Evolutionary conservation across 345 rosid genomes (phyloP), one percentile per base, ranked within the genome.

Genomic region (Rhodomyrtus tomentosa): DNA sequence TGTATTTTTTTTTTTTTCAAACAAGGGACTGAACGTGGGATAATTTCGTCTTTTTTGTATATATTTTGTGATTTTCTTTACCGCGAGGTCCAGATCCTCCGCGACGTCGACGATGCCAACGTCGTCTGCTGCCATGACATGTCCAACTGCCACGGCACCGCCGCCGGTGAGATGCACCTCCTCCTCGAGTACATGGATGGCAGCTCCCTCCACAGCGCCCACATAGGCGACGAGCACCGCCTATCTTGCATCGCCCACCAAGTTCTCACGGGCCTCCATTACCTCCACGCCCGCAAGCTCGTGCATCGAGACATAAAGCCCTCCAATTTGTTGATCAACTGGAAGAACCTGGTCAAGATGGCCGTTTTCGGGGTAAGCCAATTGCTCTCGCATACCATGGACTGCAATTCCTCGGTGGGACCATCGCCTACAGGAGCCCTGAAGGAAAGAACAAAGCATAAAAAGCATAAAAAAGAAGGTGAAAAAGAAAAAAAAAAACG

Each of bases 361-460:
- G 98, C 99, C 2, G 99, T 95, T 83, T 95, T 96, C 40, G 99
- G 99, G 50, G 98, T 97, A 54, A 90, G 96, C 55, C 83, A 99
- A 80, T 88, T 93, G 84, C 87, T 95, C 36, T 90, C 93, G 0
- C 98, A 95, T 87, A 95, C 98, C 6, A 95, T 95, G 96, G 99
- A 95, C 88, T 94, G 98, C 76, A 93, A 95, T 56, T 95, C 99
- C 7, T 91, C 98, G 0, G 99, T 95, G 0, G 98, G 98, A 95
- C 98, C 42, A 95, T 95, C 13, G 98, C 99, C 0, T 97, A 97
- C 82, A 97, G 95, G 99, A 94, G 98, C 55, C 99, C 99, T 3
- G 99, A 97, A n/a, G n/a, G n/a, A n/a, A n/a, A n/a, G n/a, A n/a
- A n/a, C n/a, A n/a, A n/a, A n/a, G n/a, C n/a, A n/a, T n/a, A n/a